Conservation (phyloP, 495 filamentous ascomycete genomes). For the Aspergillus coremiiformis region DNA sequence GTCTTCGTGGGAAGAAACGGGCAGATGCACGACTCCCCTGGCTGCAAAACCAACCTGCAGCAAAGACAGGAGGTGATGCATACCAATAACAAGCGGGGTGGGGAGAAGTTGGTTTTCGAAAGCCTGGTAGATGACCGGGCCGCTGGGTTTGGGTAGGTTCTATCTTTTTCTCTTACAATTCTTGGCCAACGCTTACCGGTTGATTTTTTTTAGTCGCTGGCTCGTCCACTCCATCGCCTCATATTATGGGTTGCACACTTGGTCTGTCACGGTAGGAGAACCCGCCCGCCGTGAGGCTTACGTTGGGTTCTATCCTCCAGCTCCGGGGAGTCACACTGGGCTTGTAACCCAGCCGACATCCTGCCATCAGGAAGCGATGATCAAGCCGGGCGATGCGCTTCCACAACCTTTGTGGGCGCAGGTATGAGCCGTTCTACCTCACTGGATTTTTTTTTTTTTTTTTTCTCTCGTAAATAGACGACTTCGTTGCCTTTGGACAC, state of each 20-base stretch:
- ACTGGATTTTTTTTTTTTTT: background rate
- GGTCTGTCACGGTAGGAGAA: constrained; percentile 68
- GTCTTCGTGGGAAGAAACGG: constrained; percentile 83
- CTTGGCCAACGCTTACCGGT: constrained; percentile 11
- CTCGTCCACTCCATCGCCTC: constrained; percentile 86
- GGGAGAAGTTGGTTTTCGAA: constrained; percentile 74
- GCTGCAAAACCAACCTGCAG: constrained; percentile 27
- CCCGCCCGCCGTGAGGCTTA: constrained; percentile 79
- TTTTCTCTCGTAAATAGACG: background rate
- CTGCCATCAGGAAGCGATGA: constrained; percentile 23
- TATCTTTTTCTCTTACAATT: background rate
- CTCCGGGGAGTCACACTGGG: constrained; percentile 20
- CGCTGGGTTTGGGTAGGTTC: constrained; percentile 73
- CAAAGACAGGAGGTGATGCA: constrained; percentile 35
- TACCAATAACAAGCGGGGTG: constrained; percentile 40
- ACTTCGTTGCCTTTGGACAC: background rate
- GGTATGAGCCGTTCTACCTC: constrained; percentile 32
- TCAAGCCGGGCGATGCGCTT: constrained; percentile 42
- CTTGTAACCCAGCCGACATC: constrained; percentile 12
- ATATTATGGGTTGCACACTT: constrained; percentile 87
- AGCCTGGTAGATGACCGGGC: constrained; percentile 62
- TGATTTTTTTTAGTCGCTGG: constrained; percentile 60
- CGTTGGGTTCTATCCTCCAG: constrained; percentile 58
- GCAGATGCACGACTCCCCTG: constrained; percentile 57
- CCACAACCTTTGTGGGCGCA: constrained; percentile 56